Conservation (phyloP, 2,329 filamentous ascomycete species). For the Phyllosticta paracitricarpa region DNA sequence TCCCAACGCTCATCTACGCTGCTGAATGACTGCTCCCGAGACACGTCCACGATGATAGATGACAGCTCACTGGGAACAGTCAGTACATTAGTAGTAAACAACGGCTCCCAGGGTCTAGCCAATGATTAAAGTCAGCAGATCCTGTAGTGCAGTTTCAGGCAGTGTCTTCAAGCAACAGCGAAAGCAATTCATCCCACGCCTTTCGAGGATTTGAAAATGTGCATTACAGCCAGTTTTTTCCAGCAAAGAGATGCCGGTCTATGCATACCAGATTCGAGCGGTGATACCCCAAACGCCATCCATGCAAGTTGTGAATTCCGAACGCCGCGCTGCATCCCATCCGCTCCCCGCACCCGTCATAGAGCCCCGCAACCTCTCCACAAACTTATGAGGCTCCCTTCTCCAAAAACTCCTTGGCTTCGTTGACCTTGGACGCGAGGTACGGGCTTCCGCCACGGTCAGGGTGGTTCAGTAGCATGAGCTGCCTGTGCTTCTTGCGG, state of each 20-base stretch:
- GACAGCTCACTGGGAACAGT: too few species aligned
- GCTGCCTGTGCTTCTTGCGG: slow-evolving; percentile 85
- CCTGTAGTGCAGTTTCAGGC: too few species aligned
- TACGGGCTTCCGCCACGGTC: slow-evolving; percentile 96
- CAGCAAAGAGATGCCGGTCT: not conserved
- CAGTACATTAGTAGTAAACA: too few species aligned
- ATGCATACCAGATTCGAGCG: slow-evolving; percentile 8
- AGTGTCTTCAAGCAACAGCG: too few species aligned
- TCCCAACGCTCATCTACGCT: too few species aligned
- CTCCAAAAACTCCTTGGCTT: slow-evolving; percentile 93
- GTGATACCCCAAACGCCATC: slow-evolving; percentile 11
- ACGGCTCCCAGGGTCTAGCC: too few species aligned
- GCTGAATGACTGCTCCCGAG: too few species aligned
- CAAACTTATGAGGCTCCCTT: slow-evolving; percentile 38
- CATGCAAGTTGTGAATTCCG: slow-evolving; percentile 5
- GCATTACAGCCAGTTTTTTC: not conserved
- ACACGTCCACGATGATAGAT: too few species aligned
- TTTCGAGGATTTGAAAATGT: not conserved
- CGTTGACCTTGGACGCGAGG: slow-evolving; percentile 94
- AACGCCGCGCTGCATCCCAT: slow-evolving; percentile 14
- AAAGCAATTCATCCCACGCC: not conserved
- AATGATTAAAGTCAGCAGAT: too few species aligned
- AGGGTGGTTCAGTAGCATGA: slow-evolving; percentile 97
- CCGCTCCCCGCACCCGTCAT: slow-evolving; percentile 4
- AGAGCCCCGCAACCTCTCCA: not conserved